Evolutionary conservation across 371 early-diverging fungal genomes (phyloP).

Genomic region (Thermomucor indicae-seudaticae): DNA sequence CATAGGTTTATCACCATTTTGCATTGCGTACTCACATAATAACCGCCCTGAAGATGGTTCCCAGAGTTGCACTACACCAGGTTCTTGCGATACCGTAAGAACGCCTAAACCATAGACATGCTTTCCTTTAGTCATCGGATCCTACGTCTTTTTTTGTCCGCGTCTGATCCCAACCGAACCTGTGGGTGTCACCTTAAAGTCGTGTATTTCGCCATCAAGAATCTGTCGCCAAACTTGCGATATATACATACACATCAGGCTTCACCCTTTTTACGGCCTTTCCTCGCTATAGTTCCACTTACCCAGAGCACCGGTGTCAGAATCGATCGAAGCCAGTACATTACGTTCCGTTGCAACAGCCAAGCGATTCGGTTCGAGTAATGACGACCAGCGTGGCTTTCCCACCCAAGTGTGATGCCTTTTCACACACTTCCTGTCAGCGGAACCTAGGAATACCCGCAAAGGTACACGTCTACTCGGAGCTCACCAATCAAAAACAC

Average conservation of each 20-base stretch:
- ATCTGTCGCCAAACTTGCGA: constrained; percentile 11
- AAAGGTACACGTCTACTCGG: not conserved
- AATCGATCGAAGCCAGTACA: constrained; percentile 53
- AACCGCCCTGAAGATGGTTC: not conserved
- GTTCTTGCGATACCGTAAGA: not conserved
- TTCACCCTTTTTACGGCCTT: too few species aligned
- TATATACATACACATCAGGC: too few species aligned
- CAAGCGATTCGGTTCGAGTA: constrained; percentile 30
- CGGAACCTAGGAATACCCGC: not conserved
- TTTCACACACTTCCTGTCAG: not conserved
- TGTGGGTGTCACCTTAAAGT: constrained; percentile 1
- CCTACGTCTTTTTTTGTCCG: not conserved
- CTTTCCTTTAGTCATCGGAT: not conserved
- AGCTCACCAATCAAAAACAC: constrained; percentile 23
- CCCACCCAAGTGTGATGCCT: constrained; percentile 70
- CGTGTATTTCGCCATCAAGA: not conserved
- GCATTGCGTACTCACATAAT: not conserved
- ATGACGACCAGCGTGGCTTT: constrained; percentile 28
- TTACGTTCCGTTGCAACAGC: constrained; percentile 60
- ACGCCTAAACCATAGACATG: not conserved
- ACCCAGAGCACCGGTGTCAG: constrained; percentile 58
- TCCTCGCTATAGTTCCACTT: constrained; percentile 8
- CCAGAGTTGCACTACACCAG: not conserved
- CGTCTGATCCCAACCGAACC: too few species aligned
- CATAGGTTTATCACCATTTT: too few species aligned